Conservation (phyloP, 768 basidiomycete species). For the Leucosporidium yakuticum region DNA sequence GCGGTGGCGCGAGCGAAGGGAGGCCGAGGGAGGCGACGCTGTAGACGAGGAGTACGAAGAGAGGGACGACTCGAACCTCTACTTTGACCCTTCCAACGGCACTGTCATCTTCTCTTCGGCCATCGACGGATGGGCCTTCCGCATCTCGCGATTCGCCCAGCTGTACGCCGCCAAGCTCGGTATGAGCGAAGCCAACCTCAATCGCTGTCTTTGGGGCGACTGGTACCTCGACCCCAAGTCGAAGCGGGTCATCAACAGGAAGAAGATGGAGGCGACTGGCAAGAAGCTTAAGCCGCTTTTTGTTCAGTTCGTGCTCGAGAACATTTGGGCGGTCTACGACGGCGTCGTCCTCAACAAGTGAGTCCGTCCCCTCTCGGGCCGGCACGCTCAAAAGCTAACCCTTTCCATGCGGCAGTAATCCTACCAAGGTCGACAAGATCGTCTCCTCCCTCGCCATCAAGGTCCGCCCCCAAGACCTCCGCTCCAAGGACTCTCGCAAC, state of each 20-base stretch:
- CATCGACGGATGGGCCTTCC: slow-evolving; percentile 96
- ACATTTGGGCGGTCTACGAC: slow-evolving; percentile 95
- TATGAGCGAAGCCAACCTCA: slow-evolving; percentile 77
- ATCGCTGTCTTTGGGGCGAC: slow-evolving; percentile 91
- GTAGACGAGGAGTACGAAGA: slow-evolving; percentile 68
- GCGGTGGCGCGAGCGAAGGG: slow-evolving; percentile 86
- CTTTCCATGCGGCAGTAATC: slow-evolving; percentile 54
- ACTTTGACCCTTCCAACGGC: slow-evolving; percentile 90
- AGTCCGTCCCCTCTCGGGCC: slow-evolving; percentile 43
- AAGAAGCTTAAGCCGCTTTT: slow-evolving; percentile 86
- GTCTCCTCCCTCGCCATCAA: slow-evolving; percentile 73
- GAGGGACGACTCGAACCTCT: slow-evolving; percentile 94
- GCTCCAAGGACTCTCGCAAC: slow-evolving; percentile 79
- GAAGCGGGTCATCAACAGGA: slow-evolving; percentile 83
- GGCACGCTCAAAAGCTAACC: not conserved
- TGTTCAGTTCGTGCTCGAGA: slow-evolving; percentile 94
- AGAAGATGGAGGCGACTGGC: slow-evolving; percentile 66
- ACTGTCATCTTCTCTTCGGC: slow-evolving; percentile 96
- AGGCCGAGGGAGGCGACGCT: slow-evolving; percentile 49
- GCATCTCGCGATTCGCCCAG: slow-evolving; percentile 86
- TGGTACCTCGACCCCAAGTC: slow-evolving; percentile 94
- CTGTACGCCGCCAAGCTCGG: slow-evolving; percentile 84
- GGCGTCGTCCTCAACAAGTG: slow-evolving; percentile 82
- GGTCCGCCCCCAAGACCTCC: slow-evolving; percentile 79
- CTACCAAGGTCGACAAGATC: slow-evolving; percentile 83